Evolutionary conservation across 2,329 filamentous ascomycete species (phyloP), one percentile per base, ranked within the genome.

Genomic region (Paramyrothecium sp.): DNA sequence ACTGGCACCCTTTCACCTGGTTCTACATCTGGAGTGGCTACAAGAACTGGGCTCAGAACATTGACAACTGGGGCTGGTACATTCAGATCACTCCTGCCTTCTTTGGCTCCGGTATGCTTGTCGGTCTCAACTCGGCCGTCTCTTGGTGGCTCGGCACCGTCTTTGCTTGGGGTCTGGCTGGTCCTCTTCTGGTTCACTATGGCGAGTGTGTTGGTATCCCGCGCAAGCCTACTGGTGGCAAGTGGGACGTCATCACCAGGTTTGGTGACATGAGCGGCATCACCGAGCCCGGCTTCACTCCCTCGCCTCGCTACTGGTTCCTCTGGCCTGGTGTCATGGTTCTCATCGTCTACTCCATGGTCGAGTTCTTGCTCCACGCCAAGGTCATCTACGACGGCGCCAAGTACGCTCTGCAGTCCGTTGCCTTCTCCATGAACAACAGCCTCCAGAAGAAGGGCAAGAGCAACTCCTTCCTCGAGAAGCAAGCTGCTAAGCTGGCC

Each of bases 1-100:
- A 84, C 67, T 84, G 81, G 81, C 81, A 81, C 60, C 69, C 79
- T 59, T 81, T 81, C 60, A 78, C 76, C 21, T 78, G 76, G 75
- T 78, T 85, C 67, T 84, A 77, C 66, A 79, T 81, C 63, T 85
- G 83, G 82, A 74, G 76, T 55, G 73, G 77, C 54, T 79, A 83
- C 69, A 77, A 72, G 48, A 82, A 79, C 60, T 68, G 69, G 17
- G 81, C 81, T 0, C 72, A 85, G 30, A 73, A 76, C 50, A 76
- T 82, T 19, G 83, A 87, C 69, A 84, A 80, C 69, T 87, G 84
- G 85, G 82, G 82, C 13, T 87, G 84, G 84, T 75, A 81, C 60
- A 74, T 85, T 50, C 83, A 86, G 61, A 80, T 78, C 62, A 86
- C 83, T 0, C 83, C 84, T 0, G 84, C 84, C 38, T 86, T 87